Evolutionary conservation across 2,329 filamentous ascomycete genomes (phyloP).

Genomic region (Corinectria fuckeliana): DNA sequence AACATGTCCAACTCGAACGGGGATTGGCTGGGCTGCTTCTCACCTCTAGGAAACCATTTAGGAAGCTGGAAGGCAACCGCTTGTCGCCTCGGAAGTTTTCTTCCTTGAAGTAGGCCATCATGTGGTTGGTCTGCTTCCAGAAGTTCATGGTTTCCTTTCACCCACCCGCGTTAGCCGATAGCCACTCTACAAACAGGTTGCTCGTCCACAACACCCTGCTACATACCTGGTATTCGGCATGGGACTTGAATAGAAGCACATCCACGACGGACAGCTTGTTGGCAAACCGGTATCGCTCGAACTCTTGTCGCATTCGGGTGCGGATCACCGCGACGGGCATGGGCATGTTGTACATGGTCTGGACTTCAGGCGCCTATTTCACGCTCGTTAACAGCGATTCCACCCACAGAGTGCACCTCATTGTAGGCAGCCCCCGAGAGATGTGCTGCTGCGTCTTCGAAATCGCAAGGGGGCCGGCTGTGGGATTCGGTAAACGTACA

Average conservation of each 20-base stretch:
- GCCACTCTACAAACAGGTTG: constrained; percentile 57
- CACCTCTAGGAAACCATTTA: constrained; percentile 94
- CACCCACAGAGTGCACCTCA: not conserved
- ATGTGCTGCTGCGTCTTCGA: not conserved
- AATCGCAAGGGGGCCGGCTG: not conserved
- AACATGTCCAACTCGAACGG: not conserved
- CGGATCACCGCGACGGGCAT: constrained; percentile 87
- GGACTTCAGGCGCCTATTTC: constrained; percentile 88
- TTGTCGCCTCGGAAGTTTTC: constrained; percentile 80
- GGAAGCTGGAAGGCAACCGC: constrained; percentile 86
- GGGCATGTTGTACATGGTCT: constrained; percentile 94
- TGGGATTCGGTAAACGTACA: constrained; percentile 66
- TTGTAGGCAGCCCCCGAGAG: not conserved
- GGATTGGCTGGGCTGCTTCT: constrained; percentile 38
- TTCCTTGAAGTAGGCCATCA: constrained; percentile 95
- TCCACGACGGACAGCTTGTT: constrained; percentile 89
- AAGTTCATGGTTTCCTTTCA: constrained; percentile 95
- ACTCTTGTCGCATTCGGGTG: constrained; percentile 94
- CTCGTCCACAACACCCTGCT: constrained; percentile 54
- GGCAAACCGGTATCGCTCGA: constrained; percentile 93
- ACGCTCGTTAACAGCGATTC: constrained; percentile 25
- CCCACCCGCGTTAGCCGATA: constrained; percentile 23
- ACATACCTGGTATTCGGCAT: constrained; percentile 92
- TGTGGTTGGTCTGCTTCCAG: constrained; percentile 96
- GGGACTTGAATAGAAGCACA: constrained; percentile 87